Evolutionary conservation across 495 filamentous ascomycete genomes (phyloP).

Genomic region (Neurospora pannonica): DNA sequence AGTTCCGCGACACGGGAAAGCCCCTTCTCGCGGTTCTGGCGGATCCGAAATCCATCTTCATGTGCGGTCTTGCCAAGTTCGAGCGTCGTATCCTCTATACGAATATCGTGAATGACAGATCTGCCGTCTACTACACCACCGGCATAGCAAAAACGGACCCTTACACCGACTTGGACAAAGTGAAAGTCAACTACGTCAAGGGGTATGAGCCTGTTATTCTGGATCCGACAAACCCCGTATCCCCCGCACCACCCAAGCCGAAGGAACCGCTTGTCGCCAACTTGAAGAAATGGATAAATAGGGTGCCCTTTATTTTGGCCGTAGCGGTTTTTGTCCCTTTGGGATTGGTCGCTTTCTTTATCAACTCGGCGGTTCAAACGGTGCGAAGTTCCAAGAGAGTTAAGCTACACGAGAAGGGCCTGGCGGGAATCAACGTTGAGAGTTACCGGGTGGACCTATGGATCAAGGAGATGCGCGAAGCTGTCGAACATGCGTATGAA

Average conservation of each 20-base stretch:
- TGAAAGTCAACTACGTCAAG: constrained; percentile 61
- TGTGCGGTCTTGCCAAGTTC: constrained; percentile 66
- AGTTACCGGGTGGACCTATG: constrained; percentile 70
- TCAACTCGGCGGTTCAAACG: constrained; percentile 69
- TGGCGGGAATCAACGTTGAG: constrained; percentile 49
- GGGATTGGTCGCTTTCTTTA: constrained; percentile 55
- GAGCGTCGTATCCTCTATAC: constrained; percentile 65
- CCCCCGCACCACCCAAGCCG: constrained; percentile 25
- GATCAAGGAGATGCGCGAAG: constrained; percentile 58
- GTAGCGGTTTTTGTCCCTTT: constrained; percentile 60
- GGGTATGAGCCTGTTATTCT: constrained; percentile 72
- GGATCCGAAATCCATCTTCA: constrained; percentile 79
- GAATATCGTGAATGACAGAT: constrained; percentile 78
- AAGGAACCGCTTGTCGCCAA: constrained; percentile 16
- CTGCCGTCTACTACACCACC: constrained; percentile 74
- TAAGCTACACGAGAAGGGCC: constrained; percentile 61
- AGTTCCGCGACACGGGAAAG: constrained; percentile 69
- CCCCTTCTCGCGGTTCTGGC: constrained; percentile 75
- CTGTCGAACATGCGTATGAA: constrained; percentile 66
- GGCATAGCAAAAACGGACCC: constrained; percentile 65
- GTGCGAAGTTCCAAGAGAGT: constrained; percentile 64
- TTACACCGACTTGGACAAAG: constrained; percentile 52
- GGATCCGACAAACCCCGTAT: constrained; percentile 54
- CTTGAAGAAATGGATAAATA: constrained; percentile 21
- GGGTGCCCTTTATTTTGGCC: constrained; percentile 51